Base-by-base conservation (phyloP, 1,284 basidiomycete species). In the Ustilago lituana region DNA sequence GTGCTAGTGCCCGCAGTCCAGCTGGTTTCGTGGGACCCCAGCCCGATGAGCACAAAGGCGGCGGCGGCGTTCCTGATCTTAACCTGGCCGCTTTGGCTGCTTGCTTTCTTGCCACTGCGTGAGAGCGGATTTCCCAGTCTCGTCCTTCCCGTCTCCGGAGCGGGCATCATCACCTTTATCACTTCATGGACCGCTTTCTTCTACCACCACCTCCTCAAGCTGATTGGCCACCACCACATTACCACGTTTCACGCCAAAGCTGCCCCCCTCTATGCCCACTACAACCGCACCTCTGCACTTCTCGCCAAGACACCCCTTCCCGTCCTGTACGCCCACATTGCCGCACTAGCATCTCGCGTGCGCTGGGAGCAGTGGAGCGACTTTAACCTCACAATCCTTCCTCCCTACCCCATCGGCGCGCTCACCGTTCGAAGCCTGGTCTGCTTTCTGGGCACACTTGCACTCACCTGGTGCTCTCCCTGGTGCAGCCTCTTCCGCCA, bases 381-480 rank as follows among this genome's bases (percentile, higher is more conserved):
- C 11, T 71, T 66, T 37, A 65, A 65, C 44, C 40, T 71, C 27
- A 61, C 62, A 24, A 44, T 71, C 15, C 46, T 81, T 14, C 80
- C 81, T 17, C 74, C 80, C 6, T 78, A 80, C 60, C 78, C 81
- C 8, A 66, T 79, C 43, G 77, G 72, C 3, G 64, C 75, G 32
- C 64, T 82, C 37, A 56, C 67, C 5, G 46, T 81, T n/a, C 65
- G 73, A n/a, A 69, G 74, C 35, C 53, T 78, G 33, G 43, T 79
- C 17, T 73, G 80, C 50, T 33, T 75, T 4, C 22, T 65, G n/a
- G 79, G 81, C 29, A 70, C 73, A 0, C 27, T 81, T 5, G 64
- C 71, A 6, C 61, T 82, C 32, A 73, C 80, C 12, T 82, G 80
- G 78, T 79, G 77, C 49, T 71, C 81, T 17, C 79, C 81, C 7